phyloP scores from a whole-genome alignment of 345 rosid species.

The Limnanthes douglasii region DNA sequence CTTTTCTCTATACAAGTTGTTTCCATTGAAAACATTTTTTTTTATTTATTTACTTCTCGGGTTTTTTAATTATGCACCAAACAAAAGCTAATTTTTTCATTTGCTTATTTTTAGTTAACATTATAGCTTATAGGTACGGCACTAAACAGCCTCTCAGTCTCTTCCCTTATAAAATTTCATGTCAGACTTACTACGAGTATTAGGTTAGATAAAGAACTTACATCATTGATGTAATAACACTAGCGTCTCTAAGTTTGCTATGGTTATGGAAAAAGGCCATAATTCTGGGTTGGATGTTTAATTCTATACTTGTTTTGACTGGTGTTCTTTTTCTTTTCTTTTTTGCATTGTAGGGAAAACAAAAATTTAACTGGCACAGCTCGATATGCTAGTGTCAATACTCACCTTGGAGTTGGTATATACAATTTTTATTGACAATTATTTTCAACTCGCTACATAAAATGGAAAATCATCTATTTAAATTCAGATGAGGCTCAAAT shows the following conservation, averaged over 20 bases:
- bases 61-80: too few species aligned
- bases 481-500: not conserved
- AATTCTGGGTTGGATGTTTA: not conserved
- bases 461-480: too few species aligned
- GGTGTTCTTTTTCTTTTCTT: not conserved
- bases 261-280: too few species aligned
- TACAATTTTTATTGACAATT: constrained; percentile 8
- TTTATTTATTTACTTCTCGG: too few species aligned
- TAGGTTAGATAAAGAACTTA: not conserved
- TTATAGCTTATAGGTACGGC: too few species aligned
- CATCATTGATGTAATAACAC: too few species aligned
- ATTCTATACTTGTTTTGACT: not conserved
- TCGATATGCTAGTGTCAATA: constrained; percentile 81
- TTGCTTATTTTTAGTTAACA: too few species aligned
- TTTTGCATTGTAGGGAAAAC: constrained; percentile 41
- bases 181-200: not conserved
- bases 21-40: too few species aligned
- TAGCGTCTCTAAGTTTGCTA: too few species aligned
- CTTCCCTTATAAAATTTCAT: not conserved
- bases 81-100: too few species aligned
- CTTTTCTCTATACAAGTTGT: too few species aligned
- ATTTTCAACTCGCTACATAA: not conserved
- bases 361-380: constrained; percentile 86
- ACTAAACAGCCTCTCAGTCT: too few species aligned
- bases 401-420: constrained; percentile 75